phyloP scores from a whole-genome alignment of 176 grass and related monocot species.

The Poa pratensis region DNA sequence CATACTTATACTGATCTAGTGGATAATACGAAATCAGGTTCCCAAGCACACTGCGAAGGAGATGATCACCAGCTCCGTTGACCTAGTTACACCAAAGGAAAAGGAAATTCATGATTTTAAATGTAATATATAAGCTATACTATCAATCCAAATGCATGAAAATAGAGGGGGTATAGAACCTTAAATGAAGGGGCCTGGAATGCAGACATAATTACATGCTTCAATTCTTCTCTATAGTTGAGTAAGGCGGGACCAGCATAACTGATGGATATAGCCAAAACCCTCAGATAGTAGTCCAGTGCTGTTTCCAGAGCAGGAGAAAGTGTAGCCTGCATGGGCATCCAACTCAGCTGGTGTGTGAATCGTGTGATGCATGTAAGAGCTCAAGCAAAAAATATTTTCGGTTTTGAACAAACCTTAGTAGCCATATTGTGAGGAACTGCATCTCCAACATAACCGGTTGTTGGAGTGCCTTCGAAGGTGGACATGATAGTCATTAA shows the following conservation, averaged over 20 bases:
- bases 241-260: conserved; percentile 82
- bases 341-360: conserved; percentile 12
- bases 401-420: conserved; percentile 67
- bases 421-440: conserved; percentile 49
- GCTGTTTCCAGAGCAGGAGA: conserved; percentile 93
- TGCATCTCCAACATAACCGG: conserved; percentile 72
- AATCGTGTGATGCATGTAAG: conserved; percentile 16
- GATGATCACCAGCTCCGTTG: conserved; percentile 88
- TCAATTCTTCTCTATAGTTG: conserved; percentile 72
- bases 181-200: conserved; percentile 98
- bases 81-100: conserved; percentile 60
- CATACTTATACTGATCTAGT: conserved; percentile 87
- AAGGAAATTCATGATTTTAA: conserved; percentile 4
- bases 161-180: conserved; percentile 56
- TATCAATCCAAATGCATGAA: conserved; percentile 14
- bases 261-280: conserved; percentile 86
- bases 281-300: conserved; percentile 86
- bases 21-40: conserved; percentile 82
- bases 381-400: conserved; percentile 31
- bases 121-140: neutral
- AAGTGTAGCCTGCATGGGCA: conserved; percentile 71
- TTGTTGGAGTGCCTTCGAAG: conserved; percentile 73
- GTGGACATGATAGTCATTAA: conserved; percentile 76
- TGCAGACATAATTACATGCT: conserved; percentile 69
- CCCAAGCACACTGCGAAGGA: conserved; percentile 88